Conservation (phyloP, 2,329 filamentous ascomycete species). For the Diaporthe destruens region DNA sequence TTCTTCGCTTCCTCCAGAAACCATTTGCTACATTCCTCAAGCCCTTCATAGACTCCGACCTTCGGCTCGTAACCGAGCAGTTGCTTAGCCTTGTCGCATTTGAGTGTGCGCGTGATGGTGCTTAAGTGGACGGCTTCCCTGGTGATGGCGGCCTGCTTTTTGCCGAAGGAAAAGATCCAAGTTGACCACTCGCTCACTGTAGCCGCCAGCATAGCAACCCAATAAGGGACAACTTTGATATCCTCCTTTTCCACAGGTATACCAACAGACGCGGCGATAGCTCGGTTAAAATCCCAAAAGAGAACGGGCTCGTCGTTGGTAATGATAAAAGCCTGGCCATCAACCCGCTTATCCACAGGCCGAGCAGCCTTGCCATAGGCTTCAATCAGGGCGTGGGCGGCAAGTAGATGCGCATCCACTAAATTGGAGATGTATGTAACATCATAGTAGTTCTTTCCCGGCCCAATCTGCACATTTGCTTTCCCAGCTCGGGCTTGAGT, state of each 20-base stretch:
- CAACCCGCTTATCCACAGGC: slow-evolving; percentile 44
- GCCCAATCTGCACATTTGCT: slow-evolving; percentile 45
- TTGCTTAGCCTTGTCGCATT: slow-evolving; percentile 44
- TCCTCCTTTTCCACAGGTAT: slow-evolving; percentile 38
- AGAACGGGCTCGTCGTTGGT: slow-evolving; percentile 50
- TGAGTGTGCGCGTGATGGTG: slow-evolving; percentile 42
- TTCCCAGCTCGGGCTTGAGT: slow-evolving; percentile 41
- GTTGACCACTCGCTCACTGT: too few relatives aligned
- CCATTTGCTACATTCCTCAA: slow-evolving; percentile 42
- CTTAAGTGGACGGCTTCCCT: slow-evolving; percentile 16
- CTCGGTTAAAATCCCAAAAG: slow-evolving; percentile 51
- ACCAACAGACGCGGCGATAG: slow-evolving; percentile 46
- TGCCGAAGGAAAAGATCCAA: too few relatives aligned
- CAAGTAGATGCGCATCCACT: slow-evolving; percentile 47
- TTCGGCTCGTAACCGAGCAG: slow-evolving; percentile 44
- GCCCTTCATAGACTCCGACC: slow-evolving; percentile 41
- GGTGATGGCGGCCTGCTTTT: too few relatives aligned
- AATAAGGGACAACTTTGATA: slow-evolving; percentile 43
- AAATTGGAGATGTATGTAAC: slow-evolving; percentile 48
- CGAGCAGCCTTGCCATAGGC: slow-evolving; percentile 43
- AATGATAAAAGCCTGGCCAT: slow-evolving; percentile 52
- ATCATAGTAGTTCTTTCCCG: slow-evolving; percentile 48
- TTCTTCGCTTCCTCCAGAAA: slow-evolving; percentile 38
- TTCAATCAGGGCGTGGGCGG: slow-evolving; percentile 46
- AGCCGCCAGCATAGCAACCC: slow-evolving; percentile 41